Conservation (phyloP, 1,284 basidiomycete genomes). For the Rhodotorula sp. region DNA sequence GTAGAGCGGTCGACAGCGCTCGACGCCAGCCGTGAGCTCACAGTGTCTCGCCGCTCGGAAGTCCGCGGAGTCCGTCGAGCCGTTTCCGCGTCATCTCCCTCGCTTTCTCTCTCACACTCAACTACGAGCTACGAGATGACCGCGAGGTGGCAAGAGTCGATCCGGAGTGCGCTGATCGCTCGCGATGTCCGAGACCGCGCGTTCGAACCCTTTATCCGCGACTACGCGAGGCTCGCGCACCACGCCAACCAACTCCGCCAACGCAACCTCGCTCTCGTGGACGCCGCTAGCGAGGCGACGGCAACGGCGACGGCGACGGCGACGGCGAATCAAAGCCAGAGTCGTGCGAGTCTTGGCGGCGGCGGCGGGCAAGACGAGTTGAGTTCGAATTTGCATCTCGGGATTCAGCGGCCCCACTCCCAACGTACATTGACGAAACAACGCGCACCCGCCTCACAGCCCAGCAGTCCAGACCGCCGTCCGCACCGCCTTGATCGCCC, state of each 20-base stretch:
- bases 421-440: not conserved
- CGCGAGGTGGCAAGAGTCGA: slow-evolving; percentile 21
- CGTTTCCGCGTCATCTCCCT: too few species aligned
- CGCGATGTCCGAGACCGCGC: slow-evolving; percentile 29
- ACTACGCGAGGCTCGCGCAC: slow-evolving; percentile 69
- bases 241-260: slow-evolving; percentile 84
- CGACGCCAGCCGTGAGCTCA: too few species aligned
- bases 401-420: not conserved
- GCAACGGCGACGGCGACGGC: not conserved
- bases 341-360: slow-evolving; percentile 2
- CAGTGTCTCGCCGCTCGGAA: too few species aligned
- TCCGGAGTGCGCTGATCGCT: slow-evolving; percentile 16
- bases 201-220: slow-evolving; percentile 15
- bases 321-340: not conserved
- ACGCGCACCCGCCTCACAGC: not conserved
- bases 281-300: slow-evolving; percentile 45
- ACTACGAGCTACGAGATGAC: not conserved
- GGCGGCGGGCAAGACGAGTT: too few species aligned
- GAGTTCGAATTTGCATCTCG: not conserved
- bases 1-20: too few species aligned
- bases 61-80: too few species aligned
- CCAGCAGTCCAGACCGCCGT: slow-evolving; percentile 61
- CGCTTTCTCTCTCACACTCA: too few species aligned
- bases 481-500: slow-evolving; percentile 77
- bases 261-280: slow-evolving; percentile 78